Evolutionary conservation across 78 protist genomes (phyloP).

Genomic region (Dictyostelium firmibasis): DNA sequence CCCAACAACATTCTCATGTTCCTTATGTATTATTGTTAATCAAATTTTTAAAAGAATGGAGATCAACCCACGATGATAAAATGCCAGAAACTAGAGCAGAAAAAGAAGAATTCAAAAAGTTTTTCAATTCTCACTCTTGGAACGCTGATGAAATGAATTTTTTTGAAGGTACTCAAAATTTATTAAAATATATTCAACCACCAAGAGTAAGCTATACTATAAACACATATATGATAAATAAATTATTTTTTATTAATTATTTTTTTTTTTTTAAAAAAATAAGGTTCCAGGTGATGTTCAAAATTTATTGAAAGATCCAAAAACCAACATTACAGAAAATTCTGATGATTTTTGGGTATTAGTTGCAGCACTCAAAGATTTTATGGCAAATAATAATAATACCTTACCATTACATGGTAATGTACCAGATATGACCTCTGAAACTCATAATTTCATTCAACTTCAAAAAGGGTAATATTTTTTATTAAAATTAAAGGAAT

Average conservation of each 20-base stretch:
- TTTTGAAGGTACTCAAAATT: slow-evolving; percentile 74
- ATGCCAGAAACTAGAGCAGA: slow-evolving; percentile 74
- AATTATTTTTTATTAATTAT: not conserved
- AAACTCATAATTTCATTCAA: slow-evolving; percentile 76
- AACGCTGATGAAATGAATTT: slow-evolving; percentile 73
- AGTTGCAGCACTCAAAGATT: slow-evolving; percentile 79
- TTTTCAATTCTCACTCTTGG: slow-evolving; percentile 9
- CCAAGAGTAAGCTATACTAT: slow-evolving; percentile 11
- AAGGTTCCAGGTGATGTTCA: slow-evolving; percentile 67
- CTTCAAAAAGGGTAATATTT: slow-evolving; percentile 88
- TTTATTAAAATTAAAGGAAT: too few relatives aligned
- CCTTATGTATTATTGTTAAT: slow-evolving; percentile 81
- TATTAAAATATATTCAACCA: slow-evolving; percentile 62
- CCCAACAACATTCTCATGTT: slow-evolving; percentile 76
- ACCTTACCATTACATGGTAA: slow-evolving; percentile 86
- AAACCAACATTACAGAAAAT: not conserved
- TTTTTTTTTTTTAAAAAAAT: not conserved
- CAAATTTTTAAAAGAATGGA: slow-evolving; percentile 60
- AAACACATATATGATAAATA: not conserved
- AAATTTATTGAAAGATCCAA: slow-evolving; percentile 62
- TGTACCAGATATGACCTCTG: slow-evolving; percentile 91
- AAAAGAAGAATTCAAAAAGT: slow-evolving; percentile 81
- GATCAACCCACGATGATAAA: slow-evolving; percentile 32
- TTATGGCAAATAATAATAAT: slow-evolving; percentile 79
- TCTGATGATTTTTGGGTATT: slow-evolving; percentile 87